Base-by-base conservation (phyloP, 148 eudicot genomes). In the Amaranthus palmeri region DNA sequence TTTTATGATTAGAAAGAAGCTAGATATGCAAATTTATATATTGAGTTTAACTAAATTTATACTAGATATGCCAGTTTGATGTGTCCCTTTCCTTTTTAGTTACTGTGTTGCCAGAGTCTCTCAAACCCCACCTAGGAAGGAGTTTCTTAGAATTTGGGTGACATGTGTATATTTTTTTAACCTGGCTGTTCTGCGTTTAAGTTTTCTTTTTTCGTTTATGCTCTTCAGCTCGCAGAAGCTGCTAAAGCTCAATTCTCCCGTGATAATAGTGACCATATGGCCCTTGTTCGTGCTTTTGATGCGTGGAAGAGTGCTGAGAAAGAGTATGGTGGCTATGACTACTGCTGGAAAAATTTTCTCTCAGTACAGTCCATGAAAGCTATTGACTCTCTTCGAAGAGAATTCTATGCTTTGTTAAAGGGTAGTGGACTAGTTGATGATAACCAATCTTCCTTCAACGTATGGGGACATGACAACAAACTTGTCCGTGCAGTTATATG, bases 291-390 rank as follows among this genome's bases (percentile, higher is more conserved):
- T 76, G 98, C 98, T 41, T 91, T 85, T 69, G 98, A 89, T 78
- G 97, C 96, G 48, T 93, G 97, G 97, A 89, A 86, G 78, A 85
- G 72, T 74, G 98, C 98, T 69, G 98, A 91, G 74, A 85, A 61
- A 77, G 88, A 82, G 67, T 79, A 85, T 45, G 70, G 82, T 81
- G 97, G 90, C 14, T 82, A 93, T 83, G 96, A 89, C 55, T 93
- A 89, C 79, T 93, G 98, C 81, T 93, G 98, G 98, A 93, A 91
- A 72, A 93, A 91, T 72, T 93, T 91, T 75, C 85, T 93, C 18
- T 91, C 97, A 11, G 78, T 82, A 48, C 98, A 89, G 77, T 93
- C 98, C 15, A 91, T 93, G 97, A 93, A 93, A 88, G 92, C 93
- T 62, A 93, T 91, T 71, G 96, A 93, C 83, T 87, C 98, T 70